Conservation (phyloP, 2,329 filamentous ascomycete genomes). For the Aspergillus japonicus region DNA sequence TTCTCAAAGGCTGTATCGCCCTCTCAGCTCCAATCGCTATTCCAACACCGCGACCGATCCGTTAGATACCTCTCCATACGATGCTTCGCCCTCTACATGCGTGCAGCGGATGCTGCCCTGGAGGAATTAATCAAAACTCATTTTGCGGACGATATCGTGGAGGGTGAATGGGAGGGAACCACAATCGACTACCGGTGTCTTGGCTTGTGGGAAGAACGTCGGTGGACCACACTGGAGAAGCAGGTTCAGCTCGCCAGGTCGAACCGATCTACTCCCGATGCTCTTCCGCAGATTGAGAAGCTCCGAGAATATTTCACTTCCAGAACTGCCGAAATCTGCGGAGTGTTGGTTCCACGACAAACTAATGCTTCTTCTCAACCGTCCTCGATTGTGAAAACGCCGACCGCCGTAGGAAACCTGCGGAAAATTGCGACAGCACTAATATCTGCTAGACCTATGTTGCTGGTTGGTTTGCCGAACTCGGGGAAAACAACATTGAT, state of each 20-base stretch:
- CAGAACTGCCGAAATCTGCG: conserved; percentile 64
- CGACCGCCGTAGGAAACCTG: conserved; percentile 72
- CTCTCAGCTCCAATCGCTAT: conserved; percentile 66
- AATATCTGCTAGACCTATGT: conserved; percentile 66
- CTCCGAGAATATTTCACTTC: conserved; percentile 50
- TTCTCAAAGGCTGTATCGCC: conserved; percentile 67
- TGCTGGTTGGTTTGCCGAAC: conserved; percentile 79
- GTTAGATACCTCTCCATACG: conserved; percentile 80
- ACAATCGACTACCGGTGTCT: conserved; percentile 76
- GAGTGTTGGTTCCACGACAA: conserved; percentile 61
- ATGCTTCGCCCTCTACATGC: conserved; percentile 74
- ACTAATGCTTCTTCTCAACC: conserved; percentile 51
- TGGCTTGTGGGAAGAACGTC: conserved; percentile 62
- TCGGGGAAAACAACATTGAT: conserved; percentile 88
- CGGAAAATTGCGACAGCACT: conserved; percentile 66
- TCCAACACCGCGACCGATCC: conserved; percentile 56
- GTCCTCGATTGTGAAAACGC: conserved; percentile 64
- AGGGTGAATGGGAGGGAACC: conserved; percentile 72
- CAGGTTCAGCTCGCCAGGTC: conserved; percentile 25
- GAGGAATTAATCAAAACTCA: conserved; percentile 69
- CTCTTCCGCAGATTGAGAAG: conserved; percentile 27
- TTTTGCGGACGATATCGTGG: conserved; percentile 62
- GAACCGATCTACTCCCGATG: conserved; percentile 22
- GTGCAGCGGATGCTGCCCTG: conserved; percentile 74
- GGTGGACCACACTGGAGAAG: conserved; percentile 46